These are phyloP conservation scores for Alternaria consortialis DNA, from an alignment of 2,329 filamentous ascomycete species.

Conservation along the genomic window DNA sequence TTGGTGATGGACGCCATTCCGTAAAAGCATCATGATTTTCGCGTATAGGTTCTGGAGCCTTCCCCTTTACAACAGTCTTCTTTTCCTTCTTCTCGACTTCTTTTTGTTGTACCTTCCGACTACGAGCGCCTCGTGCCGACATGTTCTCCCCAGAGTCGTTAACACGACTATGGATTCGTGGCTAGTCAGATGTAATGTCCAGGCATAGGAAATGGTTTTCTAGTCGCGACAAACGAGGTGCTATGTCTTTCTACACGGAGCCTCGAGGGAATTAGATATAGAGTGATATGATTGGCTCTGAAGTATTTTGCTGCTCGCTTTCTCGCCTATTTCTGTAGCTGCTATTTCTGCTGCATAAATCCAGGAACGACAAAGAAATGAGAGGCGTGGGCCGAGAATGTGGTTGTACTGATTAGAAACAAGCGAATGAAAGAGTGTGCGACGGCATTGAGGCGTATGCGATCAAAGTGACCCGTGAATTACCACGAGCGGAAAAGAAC, in stretches of 20 bases:
- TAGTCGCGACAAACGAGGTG: not conserved
- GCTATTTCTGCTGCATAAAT: not conserved
- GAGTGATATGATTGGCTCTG: not conserved
- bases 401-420: slow-evolving; percentile 2
- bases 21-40: slow-evolving; percentile 38
- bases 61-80: slow-evolving; percentile 44
- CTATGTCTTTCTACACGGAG: not conserved
- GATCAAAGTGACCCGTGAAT: slow-evolving; percentile 2
- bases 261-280: not conserved
- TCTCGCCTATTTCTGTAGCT: not conserved
- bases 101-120: slow-evolving; percentile 52
- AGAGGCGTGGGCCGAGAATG: not conserved
- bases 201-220: not conserved
- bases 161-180: not conserved
- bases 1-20: slow-evolving; percentile 41
- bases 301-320: not conserved
- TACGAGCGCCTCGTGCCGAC: slow-evolving; percentile 52
- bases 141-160: slow-evolving; percentile 29
- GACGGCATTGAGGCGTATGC: slow-evolving; percentile 10
- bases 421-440: slow-evolving; percentile 26
- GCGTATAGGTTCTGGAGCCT: slow-evolving; percentile 34
- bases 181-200: not conserved
- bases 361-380: slow-evolving; percentile 4
- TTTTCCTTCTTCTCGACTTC: slow-evolving; percentile 53
- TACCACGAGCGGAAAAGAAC: slow-evolving; percentile 16